phyloP scores from a whole-genome alignment of 352 stramenopile genomes.

The Phytophthora multivora region DNA sequence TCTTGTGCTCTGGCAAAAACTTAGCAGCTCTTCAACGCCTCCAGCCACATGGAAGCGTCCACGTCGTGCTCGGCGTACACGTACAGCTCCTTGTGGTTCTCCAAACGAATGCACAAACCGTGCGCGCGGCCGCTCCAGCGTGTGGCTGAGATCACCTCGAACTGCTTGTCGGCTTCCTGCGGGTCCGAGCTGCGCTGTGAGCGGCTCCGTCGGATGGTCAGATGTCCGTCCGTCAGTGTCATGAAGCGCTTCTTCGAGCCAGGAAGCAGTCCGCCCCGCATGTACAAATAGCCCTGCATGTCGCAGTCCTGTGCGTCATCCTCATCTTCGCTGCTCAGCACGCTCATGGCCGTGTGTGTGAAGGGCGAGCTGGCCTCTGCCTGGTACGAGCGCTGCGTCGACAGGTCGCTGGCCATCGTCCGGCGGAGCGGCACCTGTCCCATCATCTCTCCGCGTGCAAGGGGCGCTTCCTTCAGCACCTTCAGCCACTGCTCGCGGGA shows the following conservation, averaged over 20 bases:
- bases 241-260: conserved; percentile 67
- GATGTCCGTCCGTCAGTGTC: conserved; percentile 46
- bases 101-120: conserved; percentile 55
- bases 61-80: conserved; percentile 48
- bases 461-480: conserved; percentile 53
- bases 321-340: conserved; percentile 50
- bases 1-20: conserved; percentile 5
- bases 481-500: conserved; percentile 59
- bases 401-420: conserved; percentile 53
- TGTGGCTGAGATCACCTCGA: conserved; percentile 55
- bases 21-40: conserved; percentile 54
- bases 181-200: conserved; percentile 30
- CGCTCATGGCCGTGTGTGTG: conserved; percentile 45
- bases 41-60: conserved; percentile 58
- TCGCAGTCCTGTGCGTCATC: conserved; percentile 37
- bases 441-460: conserved; percentile 33
- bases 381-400: conserved; percentile 32
- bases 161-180: conserved; percentile 37
- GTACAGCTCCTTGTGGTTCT: conserved; percentile 60
- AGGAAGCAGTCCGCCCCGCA: conserved; percentile 44
- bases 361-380: conserved; percentile 19
- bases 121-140: conserved; percentile 45
- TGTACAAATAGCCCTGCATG: conserved; percentile 51
- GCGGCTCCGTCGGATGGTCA: conserved; percentile 41
- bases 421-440: conserved; percentile 32